Conservation (phyloP, 305 asterid genomes). For the Fraxinus ornus region DNA sequence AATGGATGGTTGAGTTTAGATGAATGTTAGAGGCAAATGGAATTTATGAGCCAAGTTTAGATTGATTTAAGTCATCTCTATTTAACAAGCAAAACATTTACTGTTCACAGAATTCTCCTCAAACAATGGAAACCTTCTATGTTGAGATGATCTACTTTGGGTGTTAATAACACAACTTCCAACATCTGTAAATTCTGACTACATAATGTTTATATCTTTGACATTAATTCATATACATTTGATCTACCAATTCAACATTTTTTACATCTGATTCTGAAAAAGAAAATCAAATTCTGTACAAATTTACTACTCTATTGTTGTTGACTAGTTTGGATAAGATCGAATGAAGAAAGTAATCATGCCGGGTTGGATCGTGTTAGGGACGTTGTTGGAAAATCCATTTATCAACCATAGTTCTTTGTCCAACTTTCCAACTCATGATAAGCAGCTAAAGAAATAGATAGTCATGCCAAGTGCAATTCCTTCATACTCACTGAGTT, state of each 20-base stretch:
- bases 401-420: neutral
- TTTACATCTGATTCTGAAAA: neutral
- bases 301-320: neutral
- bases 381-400: neutral
- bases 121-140: constrained; percentile 20
- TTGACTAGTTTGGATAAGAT: neutral
- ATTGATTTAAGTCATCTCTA: neutral
- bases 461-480: neutral
- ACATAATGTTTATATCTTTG: neutral
- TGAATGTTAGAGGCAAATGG: constrained; percentile 10
- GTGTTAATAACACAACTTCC: too few relatives aligned
- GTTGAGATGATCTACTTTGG: neutral
- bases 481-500: neutral
- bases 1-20: constrained; percentile 27
- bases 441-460: neutral
- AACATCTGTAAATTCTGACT: neutral
- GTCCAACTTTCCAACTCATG: neutral
- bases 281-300: neutral
- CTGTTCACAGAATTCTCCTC: constrained; percentile 32
- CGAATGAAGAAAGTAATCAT: neutral
- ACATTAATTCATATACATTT: too few relatives aligned
- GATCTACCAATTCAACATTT: neutral
- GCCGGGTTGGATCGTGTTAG: neutral
- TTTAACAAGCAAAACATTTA: neutral
- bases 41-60: neutral